Base-by-base conservation (phyloP, 1,284 basidiomycete species). In the Vanrija sp. region DNA sequence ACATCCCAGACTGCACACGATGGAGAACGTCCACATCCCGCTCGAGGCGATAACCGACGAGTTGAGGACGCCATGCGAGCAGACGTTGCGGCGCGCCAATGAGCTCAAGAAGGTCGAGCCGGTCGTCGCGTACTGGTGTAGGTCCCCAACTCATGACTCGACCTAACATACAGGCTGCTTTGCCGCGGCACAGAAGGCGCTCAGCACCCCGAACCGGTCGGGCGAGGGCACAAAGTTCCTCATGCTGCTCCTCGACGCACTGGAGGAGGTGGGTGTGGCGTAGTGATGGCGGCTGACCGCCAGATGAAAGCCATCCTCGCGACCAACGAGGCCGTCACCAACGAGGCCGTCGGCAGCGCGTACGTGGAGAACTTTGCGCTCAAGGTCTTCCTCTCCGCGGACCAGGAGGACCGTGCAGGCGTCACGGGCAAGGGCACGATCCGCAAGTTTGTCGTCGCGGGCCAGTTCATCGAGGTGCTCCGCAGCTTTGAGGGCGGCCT, bases 281-380 rank as follows among this genome's bases (percentile, higher is more conserved):
- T 16, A 12, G 6, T 20, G 15, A 37, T 18, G 16, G 22, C 4
- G 4, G 1, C 5, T 44, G 39, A 24, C 4, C 37, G 20, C 5
- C 62, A 82, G 70, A 83, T 90, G 79, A 97, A 96, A 76, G 73
- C 76, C 5, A 81, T 84, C 10, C 82, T 96, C 18, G 83, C 83
- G 0, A 77, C 82, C 18, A 85, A 86, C 60, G 92, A 96, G 67
- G 86, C 89, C 2, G 82, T 97, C 54, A 86, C 88, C 53, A 83
- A 86, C 61, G 91, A 96, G 65, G 78, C 82, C 2, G 90, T 84
- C 0, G 89, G 88, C 47, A 82, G 85, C 1, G 91, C 92, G 4
- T 93, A 93, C 68, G 83, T 97, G 25, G 92, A 96, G 77, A 93
- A 93, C 77, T 97, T 97, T 79, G 94, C 90, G 1, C 76, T 95